Conservation (phyloP, 1,284 basidiomycete species). For the Marasmius tenuissimus region DNA sequence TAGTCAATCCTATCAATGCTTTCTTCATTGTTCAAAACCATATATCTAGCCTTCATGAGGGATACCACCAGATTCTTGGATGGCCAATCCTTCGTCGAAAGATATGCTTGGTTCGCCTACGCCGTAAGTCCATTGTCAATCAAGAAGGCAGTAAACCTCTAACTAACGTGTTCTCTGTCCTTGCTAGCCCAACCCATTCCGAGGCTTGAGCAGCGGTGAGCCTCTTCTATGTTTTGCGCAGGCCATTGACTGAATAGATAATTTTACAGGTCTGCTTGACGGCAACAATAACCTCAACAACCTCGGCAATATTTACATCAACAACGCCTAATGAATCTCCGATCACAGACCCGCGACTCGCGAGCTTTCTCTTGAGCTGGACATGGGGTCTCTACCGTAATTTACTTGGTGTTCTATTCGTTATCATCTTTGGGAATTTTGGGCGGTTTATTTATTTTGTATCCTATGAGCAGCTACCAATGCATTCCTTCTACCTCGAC, state of each 20-base stretch:
- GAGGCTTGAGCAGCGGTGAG: neutral
- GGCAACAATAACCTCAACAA: neutral
- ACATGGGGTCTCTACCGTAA: no score
- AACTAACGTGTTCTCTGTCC: no score
- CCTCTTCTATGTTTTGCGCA: neutral
- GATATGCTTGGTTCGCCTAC: slow-evolving; percentile 7
- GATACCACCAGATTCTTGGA: neutral
- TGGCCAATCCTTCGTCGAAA: neutral
- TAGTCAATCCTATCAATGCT: neutral
- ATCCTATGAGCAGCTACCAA: no score
- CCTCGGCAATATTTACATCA: neutral
- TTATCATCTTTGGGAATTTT: no score
- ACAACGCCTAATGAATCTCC: neutral
- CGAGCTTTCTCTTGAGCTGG: no score
- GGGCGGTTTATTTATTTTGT: no score
- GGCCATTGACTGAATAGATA: neutral
- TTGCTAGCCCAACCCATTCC: neutral
- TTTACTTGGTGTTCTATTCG: no score
- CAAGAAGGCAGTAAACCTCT: no score
- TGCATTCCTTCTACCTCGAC: no score
- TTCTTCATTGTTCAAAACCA: neutral
- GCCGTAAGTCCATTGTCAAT: neutral
- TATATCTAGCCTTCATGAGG: neutral
- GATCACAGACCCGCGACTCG: neutral
- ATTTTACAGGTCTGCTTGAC: neutral